phyloP scores from a whole-genome alignment of 2,329 filamentous ascomycete species.

The Aspergillus fischeri region DNA sequence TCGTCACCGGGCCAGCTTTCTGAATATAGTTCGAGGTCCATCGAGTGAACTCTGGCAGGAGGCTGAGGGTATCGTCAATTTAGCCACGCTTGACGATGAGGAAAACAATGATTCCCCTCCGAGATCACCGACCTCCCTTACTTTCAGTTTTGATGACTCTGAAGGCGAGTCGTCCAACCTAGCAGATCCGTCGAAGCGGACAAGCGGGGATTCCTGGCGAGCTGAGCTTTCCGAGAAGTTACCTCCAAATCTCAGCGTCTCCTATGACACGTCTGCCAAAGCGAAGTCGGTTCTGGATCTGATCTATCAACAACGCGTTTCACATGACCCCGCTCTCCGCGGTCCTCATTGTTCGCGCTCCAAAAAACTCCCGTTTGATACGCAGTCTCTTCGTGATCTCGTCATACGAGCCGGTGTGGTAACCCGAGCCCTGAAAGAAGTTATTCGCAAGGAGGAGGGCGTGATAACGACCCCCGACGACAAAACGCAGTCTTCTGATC shows the following conservation, averaged over 20 bases:
- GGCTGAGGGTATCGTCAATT: slow-evolving; percentile 63
- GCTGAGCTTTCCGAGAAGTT: slow-evolving; percentile 23
- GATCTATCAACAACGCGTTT: slow-evolving; percentile 49
- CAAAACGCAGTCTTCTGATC: slow-evolving; percentile 32
- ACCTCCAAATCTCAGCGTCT: slow-evolving; percentile 26
- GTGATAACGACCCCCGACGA: slow-evolving; percentile 31
- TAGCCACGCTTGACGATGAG: slow-evolving; percentile 62
- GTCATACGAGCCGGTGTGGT: slow-evolving; percentile 50
- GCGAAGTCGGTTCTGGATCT: slow-evolving; percentile 61
- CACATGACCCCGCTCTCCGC: slow-evolving; percentile 22
- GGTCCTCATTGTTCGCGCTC: slow-evolving; percentile 25
- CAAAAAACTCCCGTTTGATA: slow-evolving; percentile 62
- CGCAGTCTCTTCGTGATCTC: slow-evolving; percentile 59
- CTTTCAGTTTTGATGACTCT: slow-evolving; percentile 56
- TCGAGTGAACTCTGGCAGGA: slow-evolving; percentile 58
- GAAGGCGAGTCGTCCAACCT: slow-evolving; percentile 47
- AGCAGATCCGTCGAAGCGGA: slow-evolving; percentile 26
- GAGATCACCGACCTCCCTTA: slow-evolving; percentile 53
- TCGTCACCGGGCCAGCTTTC: slow-evolving; percentile 49
- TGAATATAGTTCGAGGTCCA: slow-evolving; percentile 52
- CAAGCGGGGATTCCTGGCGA: slow-evolving; percentile 30
- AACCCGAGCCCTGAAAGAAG: slow-evolving; percentile 47
- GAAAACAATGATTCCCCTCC: slow-evolving; percentile 49
- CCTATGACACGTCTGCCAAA: slow-evolving; percentile 51
- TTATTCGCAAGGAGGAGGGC: slow-evolving; percentile 48